Percentiles rank a stretch among this genome's conserved stretches.
Conservation (phyloP, 805 yeast species). For the Ogataea salicorniae region DNA sequence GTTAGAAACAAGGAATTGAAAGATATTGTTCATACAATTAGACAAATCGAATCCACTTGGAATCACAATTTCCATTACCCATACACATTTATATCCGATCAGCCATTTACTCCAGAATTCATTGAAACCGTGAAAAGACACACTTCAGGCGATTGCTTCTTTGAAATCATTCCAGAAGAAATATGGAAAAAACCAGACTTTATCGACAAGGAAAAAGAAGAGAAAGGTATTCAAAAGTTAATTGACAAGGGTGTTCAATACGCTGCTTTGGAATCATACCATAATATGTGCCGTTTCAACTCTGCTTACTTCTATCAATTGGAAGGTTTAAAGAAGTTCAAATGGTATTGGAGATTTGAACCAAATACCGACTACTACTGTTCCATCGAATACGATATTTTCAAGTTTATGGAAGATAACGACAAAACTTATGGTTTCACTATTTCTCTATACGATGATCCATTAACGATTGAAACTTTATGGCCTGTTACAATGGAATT, state of each 20-base stretch:
- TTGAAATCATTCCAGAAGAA: constrained; percentile 47
- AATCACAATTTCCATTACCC: constrained; percentile 79
- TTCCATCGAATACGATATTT: constrained; percentile 69
- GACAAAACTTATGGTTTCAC: constrained; percentile 73
- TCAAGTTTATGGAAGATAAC: constrained; percentile 66
- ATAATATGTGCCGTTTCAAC: constrained; percentile 81
- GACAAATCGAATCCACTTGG: constrained; percentile 62
- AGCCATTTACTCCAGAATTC: constrained; percentile 73
- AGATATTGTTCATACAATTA: constrained; percentile 50
- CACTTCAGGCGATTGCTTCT: constrained; percentile 40
- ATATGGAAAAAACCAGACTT: constrained; percentile 46
- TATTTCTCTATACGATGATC: constrained; percentile 65
- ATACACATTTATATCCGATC: constrained; percentile 90
- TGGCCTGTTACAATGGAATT: constrained; percentile 70
- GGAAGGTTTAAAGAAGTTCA: constrained; percentile 54
- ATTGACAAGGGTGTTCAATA: constrained; percentile 47
- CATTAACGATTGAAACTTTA: constrained; percentile 55
- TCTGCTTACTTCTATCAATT: constrained; percentile 61
- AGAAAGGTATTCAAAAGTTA: constrained; percentile 34
- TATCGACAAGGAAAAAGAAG: constrained; percentile 37
- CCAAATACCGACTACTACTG: constrained; percentile 68
- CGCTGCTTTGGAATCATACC: constrained; percentile 60
- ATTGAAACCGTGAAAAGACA: constrained; percentile 44
- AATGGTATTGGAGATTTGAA: constrained; percentile 79
- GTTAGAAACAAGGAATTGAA: constrained; percentile 68